Evolutionary conservation across 495 filamentous ascomycete species (phyloP).

Genomic region (Niebla homalea): DNA sequence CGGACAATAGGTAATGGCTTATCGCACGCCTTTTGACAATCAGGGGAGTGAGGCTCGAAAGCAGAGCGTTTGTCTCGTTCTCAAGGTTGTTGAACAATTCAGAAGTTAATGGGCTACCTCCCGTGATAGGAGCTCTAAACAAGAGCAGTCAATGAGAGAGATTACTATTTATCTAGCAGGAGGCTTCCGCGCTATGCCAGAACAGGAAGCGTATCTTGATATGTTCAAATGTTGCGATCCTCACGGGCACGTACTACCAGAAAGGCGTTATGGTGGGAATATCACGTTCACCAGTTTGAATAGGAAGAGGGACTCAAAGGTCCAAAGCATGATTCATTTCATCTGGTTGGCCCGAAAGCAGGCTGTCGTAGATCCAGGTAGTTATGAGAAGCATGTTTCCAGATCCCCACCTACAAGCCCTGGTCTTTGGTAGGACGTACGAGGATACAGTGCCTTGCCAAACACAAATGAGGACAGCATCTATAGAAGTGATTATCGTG

Average conservation of each 20-base stretch:
- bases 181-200: background rate
- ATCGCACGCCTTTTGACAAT: too few species aligned
- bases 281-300: background rate
- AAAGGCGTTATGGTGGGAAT: background rate
- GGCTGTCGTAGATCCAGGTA: background rate
- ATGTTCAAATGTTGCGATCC: background rate
- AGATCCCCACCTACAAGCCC: background rate
- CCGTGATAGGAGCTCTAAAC: too few species aligned
- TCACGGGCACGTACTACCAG: background rate
- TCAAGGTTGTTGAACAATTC: too few species aligned
- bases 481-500: background rate
- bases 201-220: background rate
- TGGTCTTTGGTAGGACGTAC: too few species aligned
- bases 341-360: background rate
- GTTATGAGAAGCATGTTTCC: background rate
- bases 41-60: too few species aligned
- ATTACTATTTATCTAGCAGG: too few species aligned
- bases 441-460: too few species aligned
- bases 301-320: background rate
- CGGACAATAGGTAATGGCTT: too few species aligned
- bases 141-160: too few species aligned
- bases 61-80: too few species aligned
- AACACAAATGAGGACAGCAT: too few species aligned
- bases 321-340: background rate
- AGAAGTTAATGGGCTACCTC: too few species aligned